phyloP scores from a whole-genome alignment of 139 green algal genomes.

The Micractinium conductrix region DNA sequence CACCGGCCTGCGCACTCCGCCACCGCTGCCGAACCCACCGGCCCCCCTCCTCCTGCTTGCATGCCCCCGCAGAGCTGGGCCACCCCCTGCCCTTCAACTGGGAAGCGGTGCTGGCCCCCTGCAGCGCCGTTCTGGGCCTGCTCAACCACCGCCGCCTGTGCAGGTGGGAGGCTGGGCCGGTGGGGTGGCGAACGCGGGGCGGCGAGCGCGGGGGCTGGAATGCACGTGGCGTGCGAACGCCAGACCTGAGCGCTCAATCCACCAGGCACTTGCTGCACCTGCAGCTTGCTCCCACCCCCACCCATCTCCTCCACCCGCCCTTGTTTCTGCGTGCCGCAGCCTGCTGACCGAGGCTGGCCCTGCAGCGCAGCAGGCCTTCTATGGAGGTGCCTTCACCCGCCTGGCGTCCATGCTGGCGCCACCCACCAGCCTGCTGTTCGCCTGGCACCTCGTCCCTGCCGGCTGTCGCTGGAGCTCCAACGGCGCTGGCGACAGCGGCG shows the following conservation, averaged over 20 bases:
- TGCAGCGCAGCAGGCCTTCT: background rate
- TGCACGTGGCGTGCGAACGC: background rate
- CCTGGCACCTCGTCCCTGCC: too few relatives aligned
- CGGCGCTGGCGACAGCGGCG: background rate
- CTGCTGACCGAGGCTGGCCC: background rate
- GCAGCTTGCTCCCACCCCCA: background rate
- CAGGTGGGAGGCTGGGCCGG: background rate
- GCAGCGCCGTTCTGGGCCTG: background rate
- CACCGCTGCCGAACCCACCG: too few relatives aligned
- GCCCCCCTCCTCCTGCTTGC: background rate
- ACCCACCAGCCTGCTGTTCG: background rate
- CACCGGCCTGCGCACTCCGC: too few relatives aligned
- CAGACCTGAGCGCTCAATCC: background rate
- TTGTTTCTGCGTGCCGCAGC: background rate
- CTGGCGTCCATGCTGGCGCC: background rate
- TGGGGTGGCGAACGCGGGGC: background rate
- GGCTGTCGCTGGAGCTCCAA: too few relatives aligned
- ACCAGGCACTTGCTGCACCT: too few relatives aligned
- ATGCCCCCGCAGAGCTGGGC: background rate
- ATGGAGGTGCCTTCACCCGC: background rate
- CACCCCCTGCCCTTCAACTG: conserved; percentile 18
- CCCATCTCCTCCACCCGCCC: background rate
- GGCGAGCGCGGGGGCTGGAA: background rate
- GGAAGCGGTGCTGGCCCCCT: conserved; percentile 1
- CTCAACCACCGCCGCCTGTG: conserved; percentile 24